Evolutionary conservation across 768 basidiomycete genomes (phyloP).

Genomic region (Tricholoma bakamatsutake): DNA sequence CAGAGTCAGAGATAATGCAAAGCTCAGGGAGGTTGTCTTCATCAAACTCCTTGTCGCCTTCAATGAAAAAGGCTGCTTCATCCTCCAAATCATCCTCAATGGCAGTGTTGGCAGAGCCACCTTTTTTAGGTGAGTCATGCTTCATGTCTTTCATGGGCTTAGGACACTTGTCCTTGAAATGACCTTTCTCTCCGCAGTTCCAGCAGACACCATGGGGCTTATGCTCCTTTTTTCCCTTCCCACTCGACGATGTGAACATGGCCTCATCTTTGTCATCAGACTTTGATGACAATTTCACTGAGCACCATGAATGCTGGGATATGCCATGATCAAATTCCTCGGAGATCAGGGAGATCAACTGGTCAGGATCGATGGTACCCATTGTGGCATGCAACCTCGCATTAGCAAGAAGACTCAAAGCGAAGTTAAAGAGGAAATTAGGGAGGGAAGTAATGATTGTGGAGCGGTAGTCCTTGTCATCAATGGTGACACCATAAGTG

Average conservation of each 20-base stretch:
- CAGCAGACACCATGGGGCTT: conserved; percentile 3
- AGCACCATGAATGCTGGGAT: conserved; percentile 1
- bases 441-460: no score
- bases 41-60: not conserved
- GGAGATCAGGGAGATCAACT: no score
- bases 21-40: conserved; percentile 1
- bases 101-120: conserved; percentile 1
- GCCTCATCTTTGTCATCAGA: conserved; percentile 14
- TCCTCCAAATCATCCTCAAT: conserved; percentile 10
- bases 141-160: conserved; percentile 15
- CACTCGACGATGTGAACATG: conserved; percentile 6
- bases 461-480: not conserved
- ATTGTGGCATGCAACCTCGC: no score
- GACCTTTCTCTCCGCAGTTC: no score
- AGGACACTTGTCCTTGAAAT: no score
- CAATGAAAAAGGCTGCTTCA: not conserved
- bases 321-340: no score
- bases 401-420: no score
- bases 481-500: not conserved
- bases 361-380: no score
- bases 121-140: conserved; percentile 1
- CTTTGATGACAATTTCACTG: conserved; percentile 7
- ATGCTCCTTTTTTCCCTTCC: conserved; percentile 5
- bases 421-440: no score
- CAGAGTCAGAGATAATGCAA: conserved; percentile 1